Base-by-base conservation (phyloP, 192 early-diverging fungal species). In the Anaeromyces robustus region DNA sequence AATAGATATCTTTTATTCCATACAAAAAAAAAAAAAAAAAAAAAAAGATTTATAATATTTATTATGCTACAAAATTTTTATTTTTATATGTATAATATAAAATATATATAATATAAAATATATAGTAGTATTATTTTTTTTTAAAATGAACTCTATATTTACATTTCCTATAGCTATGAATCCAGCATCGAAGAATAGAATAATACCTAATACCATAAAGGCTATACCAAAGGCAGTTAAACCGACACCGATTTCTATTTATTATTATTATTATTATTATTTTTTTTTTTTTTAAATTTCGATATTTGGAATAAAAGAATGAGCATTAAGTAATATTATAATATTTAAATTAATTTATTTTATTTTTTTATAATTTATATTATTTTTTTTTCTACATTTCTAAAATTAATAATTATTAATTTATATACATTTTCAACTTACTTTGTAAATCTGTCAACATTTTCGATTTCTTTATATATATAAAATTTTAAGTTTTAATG, bases 131-230 rank as follows among this genome's bases (percentile, higher is more conserved):
- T 32, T 6, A 22, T 28, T 32, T 30, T 1, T 14, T 19, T 16
- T 34, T 31, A 52, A 41, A 28, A 78, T 34, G 32, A 7, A 41
- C 1, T 16, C 12, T 41, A 16, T 30, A 30, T 90, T 86, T 92
- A 96, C 95, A 86, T 98, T 98, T 82, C 97, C 97, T 80, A 98
- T 97, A 28, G 96, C 96, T 52, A 99, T 87, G 29, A 99, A 85
- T 4, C 97, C 97, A 2, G 92, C 92, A 81, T 99, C 97, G 87
- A 99, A 98, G 81, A 99, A 92, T 84, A 99, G 86, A 80, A 97
- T 81, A n/a, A 99, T 92, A 77, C 97, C 97, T 82, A 98, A 86
- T 18, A 97, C 83, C 90, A 95, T 97, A 82, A 98, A 95, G 52
- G 95, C 91, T 28, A 94, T 81, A 29, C 97, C 97, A 86, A 95